phyloP scores from a whole-genome alignment of 176 grass and related monocot genomes.

The Ananas comosus region DNA sequence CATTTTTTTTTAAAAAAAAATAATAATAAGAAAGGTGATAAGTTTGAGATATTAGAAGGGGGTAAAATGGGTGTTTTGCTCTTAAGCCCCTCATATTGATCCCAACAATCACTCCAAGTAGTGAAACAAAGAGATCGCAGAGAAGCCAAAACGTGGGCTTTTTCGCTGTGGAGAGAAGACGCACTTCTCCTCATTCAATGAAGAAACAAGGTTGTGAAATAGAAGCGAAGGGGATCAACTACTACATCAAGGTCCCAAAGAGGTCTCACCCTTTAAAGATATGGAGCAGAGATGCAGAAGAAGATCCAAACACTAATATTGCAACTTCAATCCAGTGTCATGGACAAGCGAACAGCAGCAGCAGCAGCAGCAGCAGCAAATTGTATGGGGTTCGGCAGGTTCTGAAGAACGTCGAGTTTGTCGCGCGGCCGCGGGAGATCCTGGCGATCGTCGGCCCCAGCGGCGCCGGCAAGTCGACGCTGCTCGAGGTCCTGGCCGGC shows the following conservation, averaged over 20 bases:
- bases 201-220: slow-evolving; percentile 50
- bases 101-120: not conserved
- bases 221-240: slow-evolving; percentile 52
- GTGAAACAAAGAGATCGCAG: not conserved
- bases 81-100: not conserved
- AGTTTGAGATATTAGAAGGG: slow-evolving; percentile 6
- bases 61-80: slow-evolving; percentile 13
- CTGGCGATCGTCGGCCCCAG: slow-evolving; percentile 67
- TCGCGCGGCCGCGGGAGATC: slow-evolving; percentile 42
- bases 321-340: not conserved
- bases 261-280: slow-evolving; percentile 45
- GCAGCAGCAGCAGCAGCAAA: not conserved
- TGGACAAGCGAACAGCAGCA: not conserved
- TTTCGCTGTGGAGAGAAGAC: slow-evolving; percentile 3
- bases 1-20: too few species aligned
- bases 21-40: not conserved
- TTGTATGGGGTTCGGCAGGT: slow-evolving; percentile 22
- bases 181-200: slow-evolving; percentile 21
- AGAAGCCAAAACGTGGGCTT: slow-evolving; percentile 9
- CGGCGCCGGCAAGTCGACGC: slow-evolving; percentile 60
- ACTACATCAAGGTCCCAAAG: slow-evolving; percentile 34
- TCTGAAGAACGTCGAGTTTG: slow-evolving; percentile 50
- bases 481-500: slow-evolving; percentile 59
- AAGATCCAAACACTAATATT: not conserved
- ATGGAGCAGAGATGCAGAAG: slow-evolving; percentile 49